A percentile compares a stretch with the other conserved stretches of the same genome.
Evolutionary conservation across 2,329 filamentous ascomycete species (phyloP).

Genomic region (Aspergillus bombycis): DNA sequence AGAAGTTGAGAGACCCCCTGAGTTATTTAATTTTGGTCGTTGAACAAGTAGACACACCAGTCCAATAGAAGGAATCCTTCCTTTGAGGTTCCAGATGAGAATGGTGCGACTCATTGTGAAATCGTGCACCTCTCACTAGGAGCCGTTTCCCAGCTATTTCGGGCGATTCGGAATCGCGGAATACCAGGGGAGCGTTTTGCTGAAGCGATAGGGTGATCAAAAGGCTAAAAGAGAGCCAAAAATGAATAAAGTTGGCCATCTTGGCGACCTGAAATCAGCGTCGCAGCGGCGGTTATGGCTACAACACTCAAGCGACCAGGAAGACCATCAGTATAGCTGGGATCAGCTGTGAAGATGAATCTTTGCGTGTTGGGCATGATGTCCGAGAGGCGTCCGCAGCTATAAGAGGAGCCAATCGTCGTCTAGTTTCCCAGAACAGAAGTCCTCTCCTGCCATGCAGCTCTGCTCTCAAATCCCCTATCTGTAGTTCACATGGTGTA

Average conservation of each 20-base stretch:
- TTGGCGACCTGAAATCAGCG: background rate
- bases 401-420: background rate
- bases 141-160: background rate
- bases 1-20: background rate
- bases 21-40: background rate
- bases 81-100: slow-evolving; percentile 18
- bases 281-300: background rate
- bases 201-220: slow-evolving; percentile 18
- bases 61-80: slow-evolving; percentile 25
- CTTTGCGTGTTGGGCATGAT: background rate
- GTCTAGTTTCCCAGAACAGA: background rate
- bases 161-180: slow-evolving; percentile 18
- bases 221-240: slow-evolving; percentile 20
- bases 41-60: slow-evolving; percentile 14
- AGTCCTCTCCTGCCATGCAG: background rate
- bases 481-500: background rate
- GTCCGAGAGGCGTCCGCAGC: background rate
- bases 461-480: background rate
- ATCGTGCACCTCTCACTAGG: background rate
- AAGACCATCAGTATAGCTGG: background rate
- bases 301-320: background rate
- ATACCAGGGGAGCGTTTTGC: slow-evolving; percentile 18
- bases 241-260: slow-evolving; percentile 20
- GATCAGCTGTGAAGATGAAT: background rate
- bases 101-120: slow-evolving; percentile 10